Evolutionary conservation across 2,329 filamentous ascomycete species (phyloP).

Genomic region (Acephala macrosclerotiorum): DNA sequence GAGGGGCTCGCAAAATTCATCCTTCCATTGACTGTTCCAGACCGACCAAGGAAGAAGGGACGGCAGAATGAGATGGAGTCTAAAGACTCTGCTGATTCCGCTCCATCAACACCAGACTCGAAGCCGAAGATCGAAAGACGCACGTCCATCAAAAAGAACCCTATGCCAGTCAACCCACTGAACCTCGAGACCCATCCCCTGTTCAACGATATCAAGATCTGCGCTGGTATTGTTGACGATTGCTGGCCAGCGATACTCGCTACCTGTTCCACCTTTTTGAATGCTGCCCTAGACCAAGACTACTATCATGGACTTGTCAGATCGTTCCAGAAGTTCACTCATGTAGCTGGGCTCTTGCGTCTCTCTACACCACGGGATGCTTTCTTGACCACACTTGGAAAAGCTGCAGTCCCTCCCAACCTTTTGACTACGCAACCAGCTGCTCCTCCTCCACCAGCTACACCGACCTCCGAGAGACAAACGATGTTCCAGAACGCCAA

Average conservation of each 20-base stretch:
- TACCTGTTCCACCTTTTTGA: conserved; percentile 93
- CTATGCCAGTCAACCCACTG: conserved; percentile 85
- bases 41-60: conserved; percentile 62
- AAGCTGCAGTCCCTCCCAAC: conserved; percentile 89
- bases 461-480: conserved; percentile 56
- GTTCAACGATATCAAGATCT: conserved; percentile 74
- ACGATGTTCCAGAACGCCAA: conserved; percentile 73
- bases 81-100: conserved; percentile 32
- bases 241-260: conserved; percentile 97
- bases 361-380: conserved; percentile 89
- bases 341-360: conserved; percentile 88
- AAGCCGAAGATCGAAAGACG: conserved; percentile 60
- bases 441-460: conserved; percentile 53
- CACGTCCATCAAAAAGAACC: conserved; percentile 75
- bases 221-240: conserved; percentile 83
- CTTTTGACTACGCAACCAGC: conserved; percentile 67
- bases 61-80: conserved; percentile 36
- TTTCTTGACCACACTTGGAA: conserved; percentile 91
- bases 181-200: conserved; percentile 76
- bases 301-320: conserved; percentile 93
- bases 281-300: conserved; percentile 88
- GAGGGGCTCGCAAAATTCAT: conserved; percentile 95
- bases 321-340: conserved; percentile 93
- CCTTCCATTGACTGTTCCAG: conserved; percentile 86
- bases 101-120: conserved; percentile 29